Base-by-base conservation (phyloP, 306 rosid genomes). In the Trifolium fragiferum region DNA sequence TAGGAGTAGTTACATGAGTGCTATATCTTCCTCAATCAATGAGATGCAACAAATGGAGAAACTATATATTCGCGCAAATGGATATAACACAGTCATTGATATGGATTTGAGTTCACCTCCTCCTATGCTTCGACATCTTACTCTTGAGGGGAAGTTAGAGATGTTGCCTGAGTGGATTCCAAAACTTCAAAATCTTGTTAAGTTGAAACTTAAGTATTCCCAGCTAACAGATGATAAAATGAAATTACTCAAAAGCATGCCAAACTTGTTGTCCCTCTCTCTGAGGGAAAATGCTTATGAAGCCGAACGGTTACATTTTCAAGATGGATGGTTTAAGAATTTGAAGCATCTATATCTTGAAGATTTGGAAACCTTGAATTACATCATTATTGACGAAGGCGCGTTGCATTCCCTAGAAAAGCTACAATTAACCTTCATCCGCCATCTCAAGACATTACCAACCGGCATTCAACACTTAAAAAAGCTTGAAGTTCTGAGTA, bases 31-130 rank as follows among this genome's bases (percentile, higher is more conserved):
- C 50, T 44, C 50, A 13, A 44, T 44, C 50, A 44, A 44, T 44
- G 50, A 44, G 16, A 44, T 44, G 50, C 50, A 44, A 44, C 15
- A 44, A 44, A 13, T 73, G 70, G 69, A 73, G 47, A 32, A 3
- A 44, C 37, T 61, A 19, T 0, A n/a, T 14, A 27, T 44, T 11
- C 2, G 1, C 0, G 3, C n/a, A 9, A 16, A 57, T 1, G 27
- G 7, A 13, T 8, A 16, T 1, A 27, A 20, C 23, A 13, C 8
- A 1, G 33, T 16, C 16, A 20, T 19, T 40, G 51, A 47, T 49
- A n/a, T 68, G 73, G 3, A n/a, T 8, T 23, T 4, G 5, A 37
- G 5, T 16, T 37, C 68, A 16, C 13, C 27, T 10, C 10, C 43
- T 1, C 27, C 49, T 32, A 63, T 16, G 49, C 68, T 63, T 37